A percentile compares a stretch with the other conserved stretches of the same genome.
These are phyloP conservation scores for Entomortierella parvispora DNA, from an alignment of 192 early-diverging fungal genomes.

Conservation along the genomic window DNA sequence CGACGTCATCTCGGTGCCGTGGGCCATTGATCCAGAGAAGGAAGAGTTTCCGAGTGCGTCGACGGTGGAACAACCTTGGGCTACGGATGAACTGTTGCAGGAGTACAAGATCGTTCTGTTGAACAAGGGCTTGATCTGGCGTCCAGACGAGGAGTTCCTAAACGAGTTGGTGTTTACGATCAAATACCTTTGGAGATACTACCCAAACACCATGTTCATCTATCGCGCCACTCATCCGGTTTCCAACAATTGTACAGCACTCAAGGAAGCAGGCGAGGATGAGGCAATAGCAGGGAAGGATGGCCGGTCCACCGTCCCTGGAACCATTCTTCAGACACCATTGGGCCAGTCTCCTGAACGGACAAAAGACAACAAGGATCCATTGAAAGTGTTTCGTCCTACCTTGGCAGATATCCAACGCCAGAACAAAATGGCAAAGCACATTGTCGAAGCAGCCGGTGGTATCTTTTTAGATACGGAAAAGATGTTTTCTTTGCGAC, in stretches of 20 bases:
- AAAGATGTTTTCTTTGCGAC: constrained; percentile 50
- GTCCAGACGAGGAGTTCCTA: constrained; percentile 52
- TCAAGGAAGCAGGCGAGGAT: constrained; percentile 28
- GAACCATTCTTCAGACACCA: constrained; percentile 1
- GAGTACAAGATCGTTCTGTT: constrained; percentile 56
- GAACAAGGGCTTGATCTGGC: constrained; percentile 52
- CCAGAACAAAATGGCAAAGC: constrained; percentile 62
- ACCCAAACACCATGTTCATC: constrained; percentile 52
- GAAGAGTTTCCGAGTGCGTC: constrained; percentile 24
- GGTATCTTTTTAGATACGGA: constrained; percentile 64
- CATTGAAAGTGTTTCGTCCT: constrained; percentile 11
- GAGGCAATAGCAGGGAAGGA: constrained; percentile 9
- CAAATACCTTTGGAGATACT: constrained; percentile 35
- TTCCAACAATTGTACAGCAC: constrained; percentile 14
- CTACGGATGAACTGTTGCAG: constrained; percentile 7
- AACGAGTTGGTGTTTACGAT: constrained; percentile 50
- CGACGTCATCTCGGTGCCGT: constrained; percentile 54
- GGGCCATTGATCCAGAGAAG: constrained; percentile 13
- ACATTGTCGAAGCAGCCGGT: constrained; percentile 59
- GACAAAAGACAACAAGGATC: background rate
- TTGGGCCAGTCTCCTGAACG: background rate
- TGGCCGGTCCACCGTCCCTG: constrained; percentile 14
- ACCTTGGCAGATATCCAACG: constrained; percentile 53
- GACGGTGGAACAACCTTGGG: constrained; percentile 56
- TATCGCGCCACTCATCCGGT: constrained; percentile 52